A percentile compares a stretch with the other conserved stretches of the same genome.
Evolutionary conservation across 768 basidiomycete species (phyloP).

Genomic region (Naganishia friedmannii): DNA sequence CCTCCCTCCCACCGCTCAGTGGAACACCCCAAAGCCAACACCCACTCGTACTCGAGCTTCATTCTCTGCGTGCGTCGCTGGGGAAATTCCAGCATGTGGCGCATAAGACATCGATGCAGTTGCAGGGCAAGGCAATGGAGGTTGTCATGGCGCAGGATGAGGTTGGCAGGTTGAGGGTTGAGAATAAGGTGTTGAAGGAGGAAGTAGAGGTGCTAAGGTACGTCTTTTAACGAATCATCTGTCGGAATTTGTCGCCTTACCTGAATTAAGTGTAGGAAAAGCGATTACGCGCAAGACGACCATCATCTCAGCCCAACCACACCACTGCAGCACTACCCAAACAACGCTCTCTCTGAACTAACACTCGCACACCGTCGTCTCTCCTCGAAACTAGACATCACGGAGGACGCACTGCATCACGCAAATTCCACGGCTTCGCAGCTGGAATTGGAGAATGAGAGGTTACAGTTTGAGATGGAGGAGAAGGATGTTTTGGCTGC

Average conservation of each 20-base stretch:
- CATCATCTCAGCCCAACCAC: background rate
- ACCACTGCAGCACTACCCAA: background rate
- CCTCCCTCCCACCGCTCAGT: background rate
- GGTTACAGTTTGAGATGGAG: slow-evolving; percentile 25
- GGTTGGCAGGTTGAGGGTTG: slow-evolving; percentile 25
- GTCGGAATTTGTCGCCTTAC: background rate
- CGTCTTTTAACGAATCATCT: background rate
- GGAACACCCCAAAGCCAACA: slow-evolving; percentile 31
- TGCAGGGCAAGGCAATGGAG: slow-evolving; percentile 49
- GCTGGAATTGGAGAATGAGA: slow-evolving; percentile 35
- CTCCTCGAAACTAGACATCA: slow-evolving; percentile 46
- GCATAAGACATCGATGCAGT: slow-evolving; percentile 47
- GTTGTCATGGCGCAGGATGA: slow-evolving; percentile 35
- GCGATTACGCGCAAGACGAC: background rate
- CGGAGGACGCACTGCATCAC: slow-evolving; percentile 37
- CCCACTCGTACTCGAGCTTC: slow-evolving; percentile 48
- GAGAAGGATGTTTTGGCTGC: slow-evolving; percentile 36
- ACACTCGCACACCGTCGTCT: slow-evolving; percentile 51
- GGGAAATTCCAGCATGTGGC: slow-evolving; percentile 46
- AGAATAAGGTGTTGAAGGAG: slow-evolving; percentile 33
- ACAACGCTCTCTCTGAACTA: slow-evolving; percentile 43
- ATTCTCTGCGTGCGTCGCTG: slow-evolving; percentile 46
- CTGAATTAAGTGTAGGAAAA: background rate
- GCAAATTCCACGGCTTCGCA: slow-evolving; percentile 35
- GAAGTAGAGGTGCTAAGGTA: slow-evolving; percentile 43